These are phyloP conservation scores for Parasitella parasitica DNA, from an alignment of 371 early-diverging fungal species.

Conservation along the genomic window DNA sequence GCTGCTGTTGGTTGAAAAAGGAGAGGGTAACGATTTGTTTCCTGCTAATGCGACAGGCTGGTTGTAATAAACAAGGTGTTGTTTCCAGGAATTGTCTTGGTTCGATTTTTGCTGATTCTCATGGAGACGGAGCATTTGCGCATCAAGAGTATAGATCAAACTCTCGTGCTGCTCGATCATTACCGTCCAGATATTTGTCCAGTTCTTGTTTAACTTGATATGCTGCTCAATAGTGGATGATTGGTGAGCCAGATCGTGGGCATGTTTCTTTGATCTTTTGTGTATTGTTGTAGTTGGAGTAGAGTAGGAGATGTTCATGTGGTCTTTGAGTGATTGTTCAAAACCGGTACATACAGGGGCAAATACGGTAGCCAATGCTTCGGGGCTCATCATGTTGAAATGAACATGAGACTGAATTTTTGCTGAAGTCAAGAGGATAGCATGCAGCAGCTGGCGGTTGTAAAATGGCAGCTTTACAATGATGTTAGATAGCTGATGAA, in stretches of 20 bases:
- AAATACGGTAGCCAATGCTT: slow-evolving; percentile 45
- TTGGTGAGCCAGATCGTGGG: background rate
- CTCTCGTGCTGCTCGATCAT: slow-evolving; percentile 44
- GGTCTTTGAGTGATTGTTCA: slow-evolving; percentile 30
- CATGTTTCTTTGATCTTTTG: background rate
- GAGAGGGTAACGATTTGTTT: slow-evolving; percentile 19
- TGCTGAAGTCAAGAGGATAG: slow-evolving; percentile 28
- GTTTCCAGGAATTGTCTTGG: slow-evolving; percentile 3
- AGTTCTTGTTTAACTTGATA: slow-evolving; percentile 35
- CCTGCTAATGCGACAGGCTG: background rate
- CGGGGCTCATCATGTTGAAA: slow-evolving; percentile 42
- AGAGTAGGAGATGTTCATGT: background rate
- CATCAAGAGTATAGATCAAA: slow-evolving; percentile 12
- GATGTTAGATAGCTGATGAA: slow-evolving; percentile 16
- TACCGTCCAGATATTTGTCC: slow-evolving; percentile 41
- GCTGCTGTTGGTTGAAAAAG: slow-evolving; percentile 10
- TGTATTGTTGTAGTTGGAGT: slow-evolving; percentile 5
- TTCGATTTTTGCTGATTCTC: background rate
- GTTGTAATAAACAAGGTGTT: slow-evolving; percentile 5
- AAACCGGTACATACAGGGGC: slow-evolving; percentile 47
- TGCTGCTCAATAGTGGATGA: slow-evolving; percentile 22
- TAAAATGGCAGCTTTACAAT: slow-evolving; percentile 32
- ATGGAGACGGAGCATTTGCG: background rate
- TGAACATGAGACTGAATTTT: slow-evolving; percentile 26
- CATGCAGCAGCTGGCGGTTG: slow-evolving; percentile 38